Conservation (phyloP, 192 early-diverging fungal genomes). For the Coemansia umbellata region DNA sequence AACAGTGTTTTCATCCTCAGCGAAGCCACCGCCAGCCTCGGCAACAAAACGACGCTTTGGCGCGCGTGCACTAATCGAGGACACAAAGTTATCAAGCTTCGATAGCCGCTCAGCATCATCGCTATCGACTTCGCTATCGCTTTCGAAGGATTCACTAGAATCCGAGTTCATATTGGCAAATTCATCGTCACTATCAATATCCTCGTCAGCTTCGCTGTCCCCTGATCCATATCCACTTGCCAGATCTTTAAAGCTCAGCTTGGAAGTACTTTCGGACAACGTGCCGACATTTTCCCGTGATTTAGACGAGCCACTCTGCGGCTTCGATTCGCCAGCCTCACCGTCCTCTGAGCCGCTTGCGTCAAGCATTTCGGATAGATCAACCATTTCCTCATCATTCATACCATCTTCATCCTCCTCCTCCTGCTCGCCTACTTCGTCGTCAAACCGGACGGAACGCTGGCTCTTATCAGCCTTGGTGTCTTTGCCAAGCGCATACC, state of each 20-base stretch:
- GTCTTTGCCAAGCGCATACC: conserved; percentile 57
- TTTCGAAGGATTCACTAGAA: conserved; percentile 31
- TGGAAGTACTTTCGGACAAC: neutral
- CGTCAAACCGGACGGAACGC: conserved; percentile 9
- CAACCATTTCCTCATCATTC: conserved; percentile 53
- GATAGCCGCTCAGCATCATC: conserved; percentile 49
- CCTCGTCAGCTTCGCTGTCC: conserved; percentile 21
- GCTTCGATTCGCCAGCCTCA: neutral
- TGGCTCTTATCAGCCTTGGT: conserved; percentile 16
- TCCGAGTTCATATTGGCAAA: conserved; percentile 36
- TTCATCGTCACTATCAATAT: conserved; percentile 13
- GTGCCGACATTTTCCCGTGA: neutral
- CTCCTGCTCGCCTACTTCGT: conserved; percentile 19
- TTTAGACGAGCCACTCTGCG: too few species aligned
- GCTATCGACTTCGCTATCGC: conserved; percentile 28
- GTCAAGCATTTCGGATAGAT: conserved; percentile 63
- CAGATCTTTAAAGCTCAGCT: conserved; percentile 16
- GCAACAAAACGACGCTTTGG: conserved; percentile 53
- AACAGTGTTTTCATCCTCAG: conserved; percentile 39
- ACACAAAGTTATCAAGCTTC: conserved; percentile 54
- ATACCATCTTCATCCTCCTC: conserved; percentile 44
- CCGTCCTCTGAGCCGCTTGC: conserved; percentile 20
- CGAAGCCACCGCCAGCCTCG: conserved; percentile 22
- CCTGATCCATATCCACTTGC: conserved; percentile 18
- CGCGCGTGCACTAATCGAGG: conserved; percentile 66